These are phyloP conservation scores for Hypoxylon sp. DNA, from an alignment of 2,329 filamentous ascomycete genomes.

Conservation along the genomic window DNA sequence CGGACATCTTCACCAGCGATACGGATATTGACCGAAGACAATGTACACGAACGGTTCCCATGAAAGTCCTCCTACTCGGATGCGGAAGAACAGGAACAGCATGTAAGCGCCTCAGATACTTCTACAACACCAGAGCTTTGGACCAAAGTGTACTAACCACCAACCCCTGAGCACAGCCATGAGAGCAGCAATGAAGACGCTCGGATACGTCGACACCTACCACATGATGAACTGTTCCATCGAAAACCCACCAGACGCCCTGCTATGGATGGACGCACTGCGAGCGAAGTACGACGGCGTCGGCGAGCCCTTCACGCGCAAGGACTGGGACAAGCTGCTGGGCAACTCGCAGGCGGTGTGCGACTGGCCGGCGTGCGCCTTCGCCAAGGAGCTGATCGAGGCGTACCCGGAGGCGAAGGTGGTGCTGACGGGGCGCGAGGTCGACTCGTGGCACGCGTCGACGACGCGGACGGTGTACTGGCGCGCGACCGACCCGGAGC, in stretches of 20 bases:
- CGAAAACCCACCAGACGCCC: conserved; percentile 72
- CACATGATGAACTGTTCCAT: conserved; percentile 77
- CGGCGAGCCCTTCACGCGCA: conserved; percentile 66
- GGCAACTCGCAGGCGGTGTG: conserved; percentile 73
- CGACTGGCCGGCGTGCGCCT: conserved; percentile 73
- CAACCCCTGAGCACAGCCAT: conserved; percentile 56
- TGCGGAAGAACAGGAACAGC: conserved; percentile 76
- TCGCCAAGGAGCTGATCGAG: conserved; percentile 74
- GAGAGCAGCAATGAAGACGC: conserved; percentile 69
- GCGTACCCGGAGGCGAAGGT: conserved; percentile 78
- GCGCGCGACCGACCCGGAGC: conserved; percentile 71
- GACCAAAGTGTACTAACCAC: neutral
- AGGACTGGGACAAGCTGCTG: conserved; percentile 75
- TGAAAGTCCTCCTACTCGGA: conserved; percentile 76
- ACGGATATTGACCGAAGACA: conserved; percentile 73
- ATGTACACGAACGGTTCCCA: conserved; percentile 72
- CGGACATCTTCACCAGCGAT: conserved; percentile 70
- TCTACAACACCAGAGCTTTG: neutral
- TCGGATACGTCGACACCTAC: conserved; percentile 75
- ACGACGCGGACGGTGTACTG: conserved; percentile 74
- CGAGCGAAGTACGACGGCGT: conserved; percentile 65
- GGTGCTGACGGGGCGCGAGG: conserved; percentile 71
- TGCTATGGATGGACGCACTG: conserved; percentile 76
- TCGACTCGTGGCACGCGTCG: conserved; percentile 69
- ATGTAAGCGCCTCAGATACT: conserved; percentile 55